A percentile compares a stretch with the other conserved stretches of the same genome.
These are phyloP conservation scores for Paramecium biaurelia DNA, from an alignment of 73 alveolate genomes.

Conservation along the genomic window DNA sequence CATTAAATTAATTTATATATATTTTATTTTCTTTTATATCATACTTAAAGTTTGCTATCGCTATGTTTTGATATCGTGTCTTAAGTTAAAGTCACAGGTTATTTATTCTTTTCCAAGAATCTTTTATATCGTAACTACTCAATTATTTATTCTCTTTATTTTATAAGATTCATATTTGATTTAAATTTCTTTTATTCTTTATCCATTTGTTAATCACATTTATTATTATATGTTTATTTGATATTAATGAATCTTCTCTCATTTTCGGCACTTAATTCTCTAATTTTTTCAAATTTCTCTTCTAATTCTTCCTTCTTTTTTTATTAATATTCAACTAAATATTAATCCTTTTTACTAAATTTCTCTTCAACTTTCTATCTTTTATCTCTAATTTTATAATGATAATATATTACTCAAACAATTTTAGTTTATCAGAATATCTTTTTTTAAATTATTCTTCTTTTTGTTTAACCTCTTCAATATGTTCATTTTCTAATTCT, in stretches of 20 bases:
- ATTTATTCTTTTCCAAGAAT: not conserved
- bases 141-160: not conserved
- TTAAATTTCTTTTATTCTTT: conserved; percentile 3
- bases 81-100: not conserved
- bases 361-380: not conserved
- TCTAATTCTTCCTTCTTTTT: not conserved
- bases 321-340: not conserved
- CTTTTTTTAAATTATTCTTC: not conserved
- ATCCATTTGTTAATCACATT: conserved; percentile 23
- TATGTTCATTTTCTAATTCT: not conserved
- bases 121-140: not conserved
- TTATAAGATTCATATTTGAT: not conserved
- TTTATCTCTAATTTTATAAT: not conserved
- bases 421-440: not conserved
- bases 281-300: conserved; percentile 26
- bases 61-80: not conserved
- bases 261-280: conserved; percentile 16
- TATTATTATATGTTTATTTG: not conserved
- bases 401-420: not conserved
- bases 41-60: not conserved
- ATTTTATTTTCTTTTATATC: not conserved
- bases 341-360: not conserved
- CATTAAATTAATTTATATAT: not conserved
- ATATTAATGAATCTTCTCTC: not conserved
- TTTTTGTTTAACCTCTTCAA: not conserved